Conservation (phyloP, 2,329 filamentous ascomycete species). For the Beauveria asiatica region DNA sequence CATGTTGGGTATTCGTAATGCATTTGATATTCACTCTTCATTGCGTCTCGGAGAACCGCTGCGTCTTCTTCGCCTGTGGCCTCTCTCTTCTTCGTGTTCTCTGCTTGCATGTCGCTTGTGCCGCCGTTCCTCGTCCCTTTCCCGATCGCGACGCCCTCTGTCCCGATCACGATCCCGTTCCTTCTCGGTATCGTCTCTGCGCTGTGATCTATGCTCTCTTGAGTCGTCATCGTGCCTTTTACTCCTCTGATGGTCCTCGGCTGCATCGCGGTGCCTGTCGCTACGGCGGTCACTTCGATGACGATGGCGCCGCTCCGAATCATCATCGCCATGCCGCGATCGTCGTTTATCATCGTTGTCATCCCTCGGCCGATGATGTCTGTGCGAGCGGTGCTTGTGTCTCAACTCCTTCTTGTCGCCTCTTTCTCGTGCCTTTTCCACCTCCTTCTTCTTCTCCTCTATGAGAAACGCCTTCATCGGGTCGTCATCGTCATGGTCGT, state of each 20-base stretch:
- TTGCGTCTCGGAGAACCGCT: conserved; percentile 34
- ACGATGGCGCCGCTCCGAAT: background rate
- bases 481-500: conserved; percentile 86
- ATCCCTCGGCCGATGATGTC: conserved; percentile 33
- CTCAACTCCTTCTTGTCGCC: conserved; percentile 40
- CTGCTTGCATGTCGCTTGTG: conserved; percentile 10
- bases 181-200: conserved; percentile 8
- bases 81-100: conserved; percentile 14
- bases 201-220: conserved; percentile 10
- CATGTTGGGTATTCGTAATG: conserved; percentile 16
- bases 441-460: conserved; percentile 83
- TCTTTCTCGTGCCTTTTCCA: conserved; percentile 57
- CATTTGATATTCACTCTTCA: conserved; percentile 17
- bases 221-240: conserved; percentile 22
- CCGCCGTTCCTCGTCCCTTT: conserved; percentile 16
- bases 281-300: conserved; percentile 16
- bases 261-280: conserved; percentile 18
- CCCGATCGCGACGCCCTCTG: conserved; percentile 12
- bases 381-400: conserved; percentile 39
- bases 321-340: conserved; percentile 11
- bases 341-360: conserved; percentile 18
- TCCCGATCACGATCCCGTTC: conserved; percentile 21
- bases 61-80: conserved; percentile 26
- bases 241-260: conserved; percentile 22
- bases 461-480: conserved; percentile 93